These are phyloP conservation scores for Wallemia mellicola DNA, from an alignment of 1,284 basidiomycete genomes.

Conservation along the genomic window DNA sequence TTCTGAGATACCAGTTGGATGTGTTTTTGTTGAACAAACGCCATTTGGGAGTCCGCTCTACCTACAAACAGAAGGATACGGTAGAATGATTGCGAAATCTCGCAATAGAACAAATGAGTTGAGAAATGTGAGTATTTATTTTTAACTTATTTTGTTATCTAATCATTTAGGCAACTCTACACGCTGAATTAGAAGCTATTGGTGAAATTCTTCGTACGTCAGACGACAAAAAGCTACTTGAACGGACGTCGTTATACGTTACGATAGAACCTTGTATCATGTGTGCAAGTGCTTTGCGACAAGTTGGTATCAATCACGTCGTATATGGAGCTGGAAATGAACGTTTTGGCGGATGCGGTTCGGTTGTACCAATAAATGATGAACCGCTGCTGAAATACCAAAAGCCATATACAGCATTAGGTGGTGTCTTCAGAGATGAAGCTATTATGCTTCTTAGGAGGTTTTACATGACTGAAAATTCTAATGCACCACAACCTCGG, in stretches of 20 bases:
- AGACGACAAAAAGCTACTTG: constrained; percentile 26
- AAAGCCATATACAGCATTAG: constrained; percentile 40
- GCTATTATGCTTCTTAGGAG: constrained; percentile 79
- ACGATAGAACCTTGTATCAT: constrained; percentile 99
- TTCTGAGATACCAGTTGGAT: constrained; percentile 84
- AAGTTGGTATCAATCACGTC: constrained; percentile 68
- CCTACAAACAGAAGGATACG: constrained; percentile 19
- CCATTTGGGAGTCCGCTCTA: not conserved
- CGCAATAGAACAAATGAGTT: constrained; percentile 86
- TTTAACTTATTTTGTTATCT: too few species aligned
- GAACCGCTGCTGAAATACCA: constrained; percentile 23
- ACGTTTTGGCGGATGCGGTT: constrained; percentile 87
- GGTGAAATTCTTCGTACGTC: constrained; percentile 46
- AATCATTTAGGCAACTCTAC: constrained; percentile 93
- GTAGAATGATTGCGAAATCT: constrained; percentile 40
- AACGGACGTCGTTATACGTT: constrained; percentile 65
- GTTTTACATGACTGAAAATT: constrained; percentile 88
- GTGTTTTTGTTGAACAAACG: constrained; percentile 50
- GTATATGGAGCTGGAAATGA: constrained; percentile 89
- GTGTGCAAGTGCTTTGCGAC: constrained; percentile 83
- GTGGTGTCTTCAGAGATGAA: constrained; percentile 65
- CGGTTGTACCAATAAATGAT: constrained; percentile 61
- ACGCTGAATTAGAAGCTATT: constrained; percentile 93
- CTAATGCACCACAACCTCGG: constrained; percentile 48
- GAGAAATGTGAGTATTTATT: constrained; percentile 33